phyloP scores from a whole-genome alignment of 2,329 filamentous ascomycete genomes.

The Aureobasidium sp. region DNA sequence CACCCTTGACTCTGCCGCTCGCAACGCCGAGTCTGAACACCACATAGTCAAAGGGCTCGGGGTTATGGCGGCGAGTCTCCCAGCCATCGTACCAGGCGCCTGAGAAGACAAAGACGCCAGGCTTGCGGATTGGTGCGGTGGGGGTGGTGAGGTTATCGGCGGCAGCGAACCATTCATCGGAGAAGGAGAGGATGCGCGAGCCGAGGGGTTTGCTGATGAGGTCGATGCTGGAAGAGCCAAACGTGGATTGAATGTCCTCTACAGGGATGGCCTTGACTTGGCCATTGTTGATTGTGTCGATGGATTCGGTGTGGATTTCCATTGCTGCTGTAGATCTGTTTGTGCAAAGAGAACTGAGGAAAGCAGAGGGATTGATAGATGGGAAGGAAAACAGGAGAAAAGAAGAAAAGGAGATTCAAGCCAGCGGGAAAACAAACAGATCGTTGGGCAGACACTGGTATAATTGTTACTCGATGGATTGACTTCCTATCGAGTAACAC shows the following conservation, averaged over 20 bases:
- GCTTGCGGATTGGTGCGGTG: conserved; percentile 46
- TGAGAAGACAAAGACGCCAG: conserved; percentile 51
- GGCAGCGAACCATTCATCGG: conserved; percentile 54
- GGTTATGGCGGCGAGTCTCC: conserved; percentile 56
- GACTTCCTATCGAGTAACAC: conserved; percentile 14
- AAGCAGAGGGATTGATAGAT: neutral
- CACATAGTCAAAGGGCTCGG: conserved; percentile 50
- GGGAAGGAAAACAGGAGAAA: neutral
- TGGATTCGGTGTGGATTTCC: conserved; percentile 15
- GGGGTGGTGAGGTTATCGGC: conserved; percentile 52
- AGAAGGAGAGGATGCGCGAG: conserved; percentile 47
- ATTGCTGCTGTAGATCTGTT: conserved; percentile 3
- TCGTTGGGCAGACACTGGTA: neutral
- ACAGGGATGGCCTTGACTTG: conserved; percentile 13
- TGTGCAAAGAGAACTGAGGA: neutral
- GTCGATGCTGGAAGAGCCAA: conserved; percentile 48
- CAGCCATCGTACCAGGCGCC: conserved; percentile 59
- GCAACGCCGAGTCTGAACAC: conserved; percentile 52
- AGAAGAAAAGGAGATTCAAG: neutral
- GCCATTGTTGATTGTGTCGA: conserved; percentile 7
- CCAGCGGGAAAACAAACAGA: neutral
- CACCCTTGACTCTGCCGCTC: conserved; percentile 62
- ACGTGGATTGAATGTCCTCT: conserved; percentile 42
- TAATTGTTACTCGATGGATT: conserved; percentile 11
- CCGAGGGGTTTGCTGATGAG: conserved; percentile 46